phyloP scores from a whole-genome alignment of 306 rosid genomes.

The Trifolium repens region DNA sequence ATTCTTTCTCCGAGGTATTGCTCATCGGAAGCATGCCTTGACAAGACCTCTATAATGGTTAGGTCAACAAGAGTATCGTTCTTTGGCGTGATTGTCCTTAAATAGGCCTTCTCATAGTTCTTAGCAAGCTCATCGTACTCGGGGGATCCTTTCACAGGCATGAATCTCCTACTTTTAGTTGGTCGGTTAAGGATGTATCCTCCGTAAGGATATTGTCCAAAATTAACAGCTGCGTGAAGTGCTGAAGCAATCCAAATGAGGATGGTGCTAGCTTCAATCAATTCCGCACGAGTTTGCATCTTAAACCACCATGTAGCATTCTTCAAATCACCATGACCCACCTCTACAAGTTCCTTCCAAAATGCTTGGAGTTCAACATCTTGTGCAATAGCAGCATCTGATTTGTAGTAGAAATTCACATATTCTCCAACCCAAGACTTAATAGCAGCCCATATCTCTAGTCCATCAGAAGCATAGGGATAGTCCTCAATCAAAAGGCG shows the following conservation, averaged over 20 bases:
- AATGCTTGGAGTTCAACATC: constrained; percentile 71
- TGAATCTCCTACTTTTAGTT: constrained; percentile 59
- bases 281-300: constrained; percentile 53
- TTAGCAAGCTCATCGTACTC: constrained; percentile 62
- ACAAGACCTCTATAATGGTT: constrained; percentile 67
- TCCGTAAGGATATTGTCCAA: constrained; percentile 73
- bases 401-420: constrained; percentile 56
- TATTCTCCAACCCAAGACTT: constrained; percentile 64
- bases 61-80: constrained; percentile 55
- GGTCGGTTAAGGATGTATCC: constrained; percentile 75
- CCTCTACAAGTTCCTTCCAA: constrained; percentile 66
- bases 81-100: constrained; percentile 65
- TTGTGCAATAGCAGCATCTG: constrained; percentile 48
- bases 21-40: constrained; percentile 71
- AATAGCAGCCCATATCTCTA: constrained; percentile 66
- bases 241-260: constrained; percentile 75
- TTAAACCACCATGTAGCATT: constrained; percentile 61
- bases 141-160: constrained; percentile 59
- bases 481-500: constrained; percentile 68
- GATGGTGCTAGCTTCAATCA: constrained; percentile 49
- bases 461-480: constrained; percentile 67
- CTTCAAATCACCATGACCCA: constrained; percentile 69
- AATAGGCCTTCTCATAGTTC: constrained; percentile 52
- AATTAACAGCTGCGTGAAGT: constrained; percentile 74
- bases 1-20: constrained; percentile 60